Percentiles rank a stretch among this genome's conserved stretches.
These are phyloP conservation scores for Nakazawaea ishiwadae DNA, from an alignment of 805 yeast genomes.

Conservation along the genomic window DNA sequence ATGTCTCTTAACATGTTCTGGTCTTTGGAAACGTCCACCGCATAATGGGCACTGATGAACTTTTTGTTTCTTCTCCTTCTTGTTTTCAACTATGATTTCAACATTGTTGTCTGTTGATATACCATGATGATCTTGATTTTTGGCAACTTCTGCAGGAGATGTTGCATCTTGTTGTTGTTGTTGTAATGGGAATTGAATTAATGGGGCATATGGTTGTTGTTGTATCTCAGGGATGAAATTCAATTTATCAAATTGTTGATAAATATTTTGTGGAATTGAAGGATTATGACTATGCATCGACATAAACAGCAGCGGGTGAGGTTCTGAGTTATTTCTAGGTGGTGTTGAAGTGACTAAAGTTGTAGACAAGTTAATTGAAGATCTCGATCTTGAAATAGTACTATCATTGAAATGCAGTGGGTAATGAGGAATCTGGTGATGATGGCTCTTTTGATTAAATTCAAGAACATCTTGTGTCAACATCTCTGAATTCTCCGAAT, in stretches of 20 bases:
- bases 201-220: constrained; percentile 11
- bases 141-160: constrained; percentile 15
- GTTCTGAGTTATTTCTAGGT: neutral
- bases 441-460: constrained; percentile 16
- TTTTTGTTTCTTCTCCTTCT: constrained; percentile 40
- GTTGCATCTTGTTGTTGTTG: constrained; percentile 16
- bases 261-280: constrained; percentile 10
- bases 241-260: constrained; percentile 7
- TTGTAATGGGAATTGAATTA: constrained; percentile 5
- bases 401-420: neutral
- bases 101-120: constrained; percentile 12
- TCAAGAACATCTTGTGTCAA: constrained; percentile 15
- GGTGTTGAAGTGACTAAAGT: constrained; percentile 19
- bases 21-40: constrained; percentile 57
- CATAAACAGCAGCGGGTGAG: neutral
- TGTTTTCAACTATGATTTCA: constrained; percentile 17
- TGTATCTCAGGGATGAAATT: constrained; percentile 11
- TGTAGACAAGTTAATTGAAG: constrained; percentile 50
- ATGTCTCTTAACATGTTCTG: constrained; percentile 68
- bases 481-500: constrained; percentile 13
- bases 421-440: neutral
- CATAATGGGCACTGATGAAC: constrained; percentile 63
- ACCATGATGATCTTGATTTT: neutral
- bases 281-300: neutral
- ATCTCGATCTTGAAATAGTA: constrained; percentile 34